A percentile compares a stretch with the other conserved stretches of the same genome.
Evolutionary conservation across 257 asterid species (phyloP).

Genomic region (Rhazya stricta): DNA sequence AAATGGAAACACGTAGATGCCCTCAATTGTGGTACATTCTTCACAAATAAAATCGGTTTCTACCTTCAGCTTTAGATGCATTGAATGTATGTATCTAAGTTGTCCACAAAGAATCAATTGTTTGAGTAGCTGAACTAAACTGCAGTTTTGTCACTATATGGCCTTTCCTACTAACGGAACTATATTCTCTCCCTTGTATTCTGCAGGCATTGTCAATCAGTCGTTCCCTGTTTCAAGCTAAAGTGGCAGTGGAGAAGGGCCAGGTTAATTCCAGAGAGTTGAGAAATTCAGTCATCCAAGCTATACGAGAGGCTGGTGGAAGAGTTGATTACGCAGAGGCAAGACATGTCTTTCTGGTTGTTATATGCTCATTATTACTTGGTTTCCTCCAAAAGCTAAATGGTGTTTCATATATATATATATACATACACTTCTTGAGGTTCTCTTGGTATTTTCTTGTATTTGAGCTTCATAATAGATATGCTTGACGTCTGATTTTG

Average conservation of each 20-base stretch:
- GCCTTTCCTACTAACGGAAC: background rate
- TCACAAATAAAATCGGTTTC: background rate
- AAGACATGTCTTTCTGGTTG: constrained; percentile 15
- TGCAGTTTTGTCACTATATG: background rate
- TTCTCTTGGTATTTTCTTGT: background rate
- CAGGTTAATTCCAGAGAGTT: constrained; percentile 46
- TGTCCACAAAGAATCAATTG: background rate
- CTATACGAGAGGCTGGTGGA: constrained; percentile 69
- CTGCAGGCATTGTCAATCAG: constrained; percentile 75
- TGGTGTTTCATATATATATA: no score
- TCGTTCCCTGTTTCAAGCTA: constrained; percentile 51
- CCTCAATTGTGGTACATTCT: background rate
- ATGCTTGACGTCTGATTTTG: no score
- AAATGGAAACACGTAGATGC: background rate
- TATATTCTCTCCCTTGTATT: background rate
- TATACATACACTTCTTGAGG: background rate
- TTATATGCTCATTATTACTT: background rate
- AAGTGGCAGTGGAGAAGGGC: constrained; percentile 55
- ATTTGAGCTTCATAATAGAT: no score
- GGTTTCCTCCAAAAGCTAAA: background rate
- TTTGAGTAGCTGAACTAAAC: background rate
- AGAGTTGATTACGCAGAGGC: constrained; percentile 87
- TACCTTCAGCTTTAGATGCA: background rate
- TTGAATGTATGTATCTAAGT: background rate
- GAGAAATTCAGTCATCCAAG: constrained; percentile 39